Percentiles rank a stretch among this genome's conserved stretches.
Conservation (phyloP, 2,329 filamentous ascomycete genomes). For the Pseudomassariella vexata region DNA sequence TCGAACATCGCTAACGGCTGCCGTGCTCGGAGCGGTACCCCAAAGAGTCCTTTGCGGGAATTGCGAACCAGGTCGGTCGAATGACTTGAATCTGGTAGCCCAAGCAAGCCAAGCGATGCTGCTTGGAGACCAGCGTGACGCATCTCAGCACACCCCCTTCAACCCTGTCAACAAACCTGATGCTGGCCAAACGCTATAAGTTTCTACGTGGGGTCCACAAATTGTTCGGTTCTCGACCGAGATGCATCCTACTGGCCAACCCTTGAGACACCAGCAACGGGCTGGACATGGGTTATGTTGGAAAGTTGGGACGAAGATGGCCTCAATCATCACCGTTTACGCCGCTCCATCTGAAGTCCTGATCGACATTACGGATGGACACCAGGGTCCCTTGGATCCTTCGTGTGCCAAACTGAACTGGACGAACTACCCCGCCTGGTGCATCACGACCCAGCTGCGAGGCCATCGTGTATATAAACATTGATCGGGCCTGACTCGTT, state of each 20-base stretch:
- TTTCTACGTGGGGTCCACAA: not conserved
- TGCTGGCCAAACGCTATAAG: not conserved
- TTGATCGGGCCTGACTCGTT: conserved; percentile 9
- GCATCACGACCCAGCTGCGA: not conserved
- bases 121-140: no score
- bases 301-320: conserved; percentile 4
- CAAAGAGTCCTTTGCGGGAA: no score
- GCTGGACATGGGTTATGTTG: no score
- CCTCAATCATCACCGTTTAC: not conserved
- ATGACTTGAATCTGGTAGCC: not conserved
- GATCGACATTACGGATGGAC: conserved; percentile 3
- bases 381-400: not conserved
- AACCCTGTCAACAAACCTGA: not conserved
- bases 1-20: no score
- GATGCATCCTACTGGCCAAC: not conserved
- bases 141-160: not conserved
- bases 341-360: conserved; percentile 7
- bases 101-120: conserved; percentile 2
- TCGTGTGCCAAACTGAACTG: not conserved
- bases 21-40: no score
- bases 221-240: conserved; percentile 4
- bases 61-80: conserved; percentile 1
- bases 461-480: conserved; percentile 5
- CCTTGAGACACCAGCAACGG: conserved; percentile 2
- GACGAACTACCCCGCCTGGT: not conserved